Conservation (phyloP, 2,329 filamentous ascomycete species). For the Sporothrix brasiliensis region DNA sequence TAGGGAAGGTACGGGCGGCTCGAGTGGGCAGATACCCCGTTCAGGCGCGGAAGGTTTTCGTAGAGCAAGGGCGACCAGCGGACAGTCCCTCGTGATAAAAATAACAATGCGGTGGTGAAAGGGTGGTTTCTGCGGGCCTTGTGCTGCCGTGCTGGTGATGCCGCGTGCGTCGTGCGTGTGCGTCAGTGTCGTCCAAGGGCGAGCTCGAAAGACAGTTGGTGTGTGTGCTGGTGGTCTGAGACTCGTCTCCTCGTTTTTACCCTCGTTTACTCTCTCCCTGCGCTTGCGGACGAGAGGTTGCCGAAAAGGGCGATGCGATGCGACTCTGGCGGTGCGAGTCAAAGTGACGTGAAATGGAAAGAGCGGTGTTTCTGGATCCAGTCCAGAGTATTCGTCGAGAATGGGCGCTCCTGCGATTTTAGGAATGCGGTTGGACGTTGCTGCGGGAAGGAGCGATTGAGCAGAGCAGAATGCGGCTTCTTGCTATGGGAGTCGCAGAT, state of each 20-base stretch:
- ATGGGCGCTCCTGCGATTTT: slow-evolving; percentile 17
- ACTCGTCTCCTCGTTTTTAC: neutral
- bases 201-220: neutral
- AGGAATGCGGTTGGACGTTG: slow-evolving; percentile 10
- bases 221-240: slow-evolving; percentile 14
- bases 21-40: slow-evolving; percentile 21
- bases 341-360: slow-evolving; percentile 6
- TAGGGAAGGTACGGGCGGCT: slow-evolving; percentile 37
- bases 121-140: slow-evolving; percentile 18
- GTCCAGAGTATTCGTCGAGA: slow-evolving; percentile 23
- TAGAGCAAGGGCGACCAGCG: neutral
- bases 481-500: slow-evolving; percentile 6
- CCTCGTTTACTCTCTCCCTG: neutral
- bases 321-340: slow-evolving; percentile 21
- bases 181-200: slow-evolving; percentile 19
- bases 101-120: slow-evolving; percentile 17
- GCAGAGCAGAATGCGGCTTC: slow-evolving; percentile 10
- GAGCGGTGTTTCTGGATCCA: slow-evolving; percentile 28
- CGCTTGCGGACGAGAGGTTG: slow-evolving; percentile 20
- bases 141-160: slow-evolving; percentile 25
- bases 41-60: slow-evolving; percentile 29
- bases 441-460: slow-evolving; percentile 23
- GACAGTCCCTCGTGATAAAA: neutral
- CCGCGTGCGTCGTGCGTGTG: slow-evolving; percentile 25
- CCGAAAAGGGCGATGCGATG: slow-evolving; percentile 15